Conservation (phyloP, 2,329 filamentous ascomycete species). For the Periglandula ipomoeae region DNA sequence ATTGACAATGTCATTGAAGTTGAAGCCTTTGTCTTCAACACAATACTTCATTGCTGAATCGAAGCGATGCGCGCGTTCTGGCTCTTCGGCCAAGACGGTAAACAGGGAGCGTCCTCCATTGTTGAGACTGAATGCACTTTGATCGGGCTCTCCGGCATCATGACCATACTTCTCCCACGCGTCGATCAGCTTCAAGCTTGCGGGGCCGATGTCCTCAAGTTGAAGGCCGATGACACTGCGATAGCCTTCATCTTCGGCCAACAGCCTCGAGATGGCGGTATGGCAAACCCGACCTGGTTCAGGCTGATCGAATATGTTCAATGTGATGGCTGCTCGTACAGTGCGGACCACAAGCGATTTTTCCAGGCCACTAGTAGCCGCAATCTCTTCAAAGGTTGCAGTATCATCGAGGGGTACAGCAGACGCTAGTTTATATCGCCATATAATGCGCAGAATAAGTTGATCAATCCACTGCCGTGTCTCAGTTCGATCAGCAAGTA, state of each 20-base stretch:
- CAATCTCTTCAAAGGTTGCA: background rate
- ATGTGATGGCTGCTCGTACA: background rate
- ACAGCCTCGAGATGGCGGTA: background rate
- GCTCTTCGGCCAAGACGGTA: background rate
- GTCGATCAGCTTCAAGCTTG: background rate
- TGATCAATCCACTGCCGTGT: background rate
- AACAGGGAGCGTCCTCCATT: background rate
- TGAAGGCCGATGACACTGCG: background rate
- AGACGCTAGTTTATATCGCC: background rate
- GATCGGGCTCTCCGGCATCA: background rate
- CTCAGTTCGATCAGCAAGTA: background rate
- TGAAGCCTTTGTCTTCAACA: background rate
- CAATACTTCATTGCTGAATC: background rate
- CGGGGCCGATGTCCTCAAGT: background rate
- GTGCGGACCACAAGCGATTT: background rate
- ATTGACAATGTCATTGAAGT: background rate
- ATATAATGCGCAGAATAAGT: background rate
- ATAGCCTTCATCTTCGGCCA: background rate
- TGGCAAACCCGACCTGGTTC: background rate
- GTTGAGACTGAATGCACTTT: background rate
- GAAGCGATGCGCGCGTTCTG: background rate
- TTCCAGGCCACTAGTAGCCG: background rate
- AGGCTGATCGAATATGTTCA: background rate
- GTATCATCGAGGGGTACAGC: background rate
- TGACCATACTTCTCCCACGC: background rate